Evolutionary conservation across 2,329 filamentous ascomycete species (phyloP).

Genomic region (Colletotrichum incanum): DNA sequence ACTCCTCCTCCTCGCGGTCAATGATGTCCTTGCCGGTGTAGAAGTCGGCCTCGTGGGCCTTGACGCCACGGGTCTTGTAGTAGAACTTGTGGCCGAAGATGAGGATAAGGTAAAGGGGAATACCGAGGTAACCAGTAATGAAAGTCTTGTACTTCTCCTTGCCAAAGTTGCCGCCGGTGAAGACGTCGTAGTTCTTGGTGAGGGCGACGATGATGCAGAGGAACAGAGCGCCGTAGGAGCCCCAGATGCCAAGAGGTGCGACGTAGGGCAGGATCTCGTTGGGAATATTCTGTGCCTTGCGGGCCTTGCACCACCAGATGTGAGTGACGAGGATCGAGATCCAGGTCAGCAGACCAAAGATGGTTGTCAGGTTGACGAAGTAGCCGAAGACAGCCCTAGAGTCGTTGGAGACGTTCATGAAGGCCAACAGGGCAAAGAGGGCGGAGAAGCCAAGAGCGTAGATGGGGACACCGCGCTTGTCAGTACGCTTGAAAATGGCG

Average conservation of each 20-base stretch:
- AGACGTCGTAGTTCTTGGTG: conserved; percentile 87
- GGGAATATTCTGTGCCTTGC: conserved; percentile 72
- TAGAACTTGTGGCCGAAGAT: conserved; percentile 78
- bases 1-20: conserved; percentile 81
- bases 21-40: conserved; percentile 82
- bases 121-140: conserved; percentile 83
- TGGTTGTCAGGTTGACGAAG: conserved; percentile 78
- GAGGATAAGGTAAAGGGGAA: conserved; percentile 80
- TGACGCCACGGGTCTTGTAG: conserved; percentile 69
- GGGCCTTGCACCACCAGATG: conserved; percentile 76
- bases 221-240: conserved; percentile 77
- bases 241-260: conserved; percentile 80
- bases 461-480: conserved; percentile 80
- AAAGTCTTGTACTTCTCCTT: conserved; percentile 76
- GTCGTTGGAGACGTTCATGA: conserved; percentile 72
- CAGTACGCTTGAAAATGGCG: conserved; percentile 78
- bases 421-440: conserved; percentile 76
- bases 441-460: conserved; percentile 75
- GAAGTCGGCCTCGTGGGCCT: conserved; percentile 75
- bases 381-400: conserved; percentile 61
- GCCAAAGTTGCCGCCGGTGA: conserved; percentile 67
- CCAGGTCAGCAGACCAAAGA: conserved; percentile 78
- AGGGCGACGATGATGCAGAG: conserved; percentile 82
- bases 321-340: conserved; percentile 79
- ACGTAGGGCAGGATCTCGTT: conserved; percentile 73